Evolutionary conservation across 139 green algal genomes (phyloP).

Genomic region (Zygnema circumcarinatum): DNA sequence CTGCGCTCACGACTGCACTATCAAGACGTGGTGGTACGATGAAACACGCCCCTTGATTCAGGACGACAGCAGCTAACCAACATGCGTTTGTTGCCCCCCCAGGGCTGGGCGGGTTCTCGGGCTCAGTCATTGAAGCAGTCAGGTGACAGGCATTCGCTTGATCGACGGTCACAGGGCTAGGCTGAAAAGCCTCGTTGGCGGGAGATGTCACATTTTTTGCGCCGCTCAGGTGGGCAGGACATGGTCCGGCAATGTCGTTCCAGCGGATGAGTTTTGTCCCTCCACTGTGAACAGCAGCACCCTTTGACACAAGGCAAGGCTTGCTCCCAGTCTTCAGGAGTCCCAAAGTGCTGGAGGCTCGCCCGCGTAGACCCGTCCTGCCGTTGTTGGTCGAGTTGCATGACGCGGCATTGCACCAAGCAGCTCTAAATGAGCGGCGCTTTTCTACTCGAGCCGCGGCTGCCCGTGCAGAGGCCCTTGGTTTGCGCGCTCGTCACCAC

Average conservation of each 20-base stretch:
- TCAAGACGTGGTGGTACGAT: slow-evolving; percentile 39
- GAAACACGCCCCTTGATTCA: neutral
- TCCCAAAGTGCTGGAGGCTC: too few relatives aligned
- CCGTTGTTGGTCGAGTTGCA: neutral
- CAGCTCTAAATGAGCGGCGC: too few relatives aligned
- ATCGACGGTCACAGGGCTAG: neutral
- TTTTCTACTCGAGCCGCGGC: neutral
- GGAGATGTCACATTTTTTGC: neutral
- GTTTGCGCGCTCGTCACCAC: too few relatives aligned
- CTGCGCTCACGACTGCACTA: slow-evolving; percentile 14
- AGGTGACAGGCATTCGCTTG: neutral
- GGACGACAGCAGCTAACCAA: neutral
- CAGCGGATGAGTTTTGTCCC: neutral
- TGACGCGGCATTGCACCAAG: too few relatives aligned
- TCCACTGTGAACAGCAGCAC: neutral
- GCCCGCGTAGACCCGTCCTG: neutral
- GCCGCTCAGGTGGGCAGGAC: neutral
- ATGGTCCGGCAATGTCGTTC: neutral
- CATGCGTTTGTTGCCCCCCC: neutral
- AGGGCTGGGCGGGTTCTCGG: neutral
- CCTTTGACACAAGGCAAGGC: neutral
- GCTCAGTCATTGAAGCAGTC: neutral
- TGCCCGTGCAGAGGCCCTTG: too few relatives aligned
- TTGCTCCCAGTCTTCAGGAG: too few relatives aligned
- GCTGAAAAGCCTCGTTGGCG: neutral